Conservation (phyloP, 2,329 filamentous ascomycete species). For the Penicillium sp. region DNA sequence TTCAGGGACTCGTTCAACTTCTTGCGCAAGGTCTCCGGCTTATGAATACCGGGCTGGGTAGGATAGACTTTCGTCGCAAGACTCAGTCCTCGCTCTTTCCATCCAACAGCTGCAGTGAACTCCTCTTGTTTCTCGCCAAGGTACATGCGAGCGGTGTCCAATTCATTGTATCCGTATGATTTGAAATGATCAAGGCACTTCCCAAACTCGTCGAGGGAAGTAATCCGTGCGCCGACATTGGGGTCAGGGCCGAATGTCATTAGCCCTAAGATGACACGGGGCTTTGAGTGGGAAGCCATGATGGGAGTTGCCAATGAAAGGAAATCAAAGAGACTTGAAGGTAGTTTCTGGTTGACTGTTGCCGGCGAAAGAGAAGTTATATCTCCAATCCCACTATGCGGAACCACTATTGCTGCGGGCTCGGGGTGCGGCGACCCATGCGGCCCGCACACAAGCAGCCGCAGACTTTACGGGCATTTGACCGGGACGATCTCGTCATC, state of each 20-base stretch:
- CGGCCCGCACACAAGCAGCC: neutral
- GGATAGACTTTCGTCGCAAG: conserved; percentile 50
- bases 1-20: conserved; percentile 38
- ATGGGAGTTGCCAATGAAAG: too few relatives aligned
- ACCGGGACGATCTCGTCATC: too few relatives aligned
- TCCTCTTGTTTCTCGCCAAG: conserved; percentile 32
- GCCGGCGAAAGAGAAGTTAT: neutral
- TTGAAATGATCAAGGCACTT: conserved; percentile 26
- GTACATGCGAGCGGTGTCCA: conserved; percentile 34
- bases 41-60: conserved; percentile 28
- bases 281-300: neutral
- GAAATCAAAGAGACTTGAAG: neutral
- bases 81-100: conserved; percentile 40
- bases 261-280: conserved; percentile 5
- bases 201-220: conserved; percentile 1
- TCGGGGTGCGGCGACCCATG: neutral
- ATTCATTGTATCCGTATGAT: conserved; percentile 25
- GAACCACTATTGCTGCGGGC: neutral
- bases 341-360: neutral
- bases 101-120: conserved; percentile 35
- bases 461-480: too few relatives aligned
- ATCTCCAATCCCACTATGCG: neutral
- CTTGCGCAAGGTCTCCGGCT: conserved; percentile 33
- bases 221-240: neutral
- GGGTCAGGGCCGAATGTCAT: conserved; percentile 6